Evolutionary conservation across 495 filamentous ascomycete species (phyloP), one percentile per base, ranked within the genome.

Genomic region (Achaetomiella virescens): DNA sequence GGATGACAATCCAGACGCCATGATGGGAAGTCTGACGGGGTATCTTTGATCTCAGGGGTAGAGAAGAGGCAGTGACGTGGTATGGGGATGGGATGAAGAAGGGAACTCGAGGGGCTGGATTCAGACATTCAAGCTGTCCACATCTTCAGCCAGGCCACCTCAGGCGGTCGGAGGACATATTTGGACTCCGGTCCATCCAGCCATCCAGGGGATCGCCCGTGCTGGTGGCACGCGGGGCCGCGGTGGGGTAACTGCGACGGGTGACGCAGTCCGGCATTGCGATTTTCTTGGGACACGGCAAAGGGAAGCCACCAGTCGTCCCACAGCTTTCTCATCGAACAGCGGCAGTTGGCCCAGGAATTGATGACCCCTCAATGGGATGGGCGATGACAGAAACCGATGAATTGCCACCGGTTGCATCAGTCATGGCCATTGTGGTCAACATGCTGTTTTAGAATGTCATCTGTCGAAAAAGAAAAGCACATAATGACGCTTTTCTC

Each of bases 1-100:
- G 42, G 59, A 40, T 21, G 62, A 55, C n/a, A 56, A 47, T 31
- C 59, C 61, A 41, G 64, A 54, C 49, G 58, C 58, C 64, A 69
- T 69, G 55, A 40, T 62, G 60, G 42, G 35, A 3, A 21, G 9
- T 29, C 17, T 45, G 27, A 9, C 25, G n/a, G n/a, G n/a, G n/a
- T 58, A 33, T 17, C 20, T 33, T n/a, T 47, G 27, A 31, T 25
- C 15, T 43, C 22, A 47, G 14, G 20, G 37, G 50, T 46, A 17
- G n/a, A n/a, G n/a, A n/a, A n/a, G n/a, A n/a, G n/a, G n/a, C n/a
- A n/a, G n/a, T n/a, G n/a, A n/a, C n/a, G n/a, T n/a, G n/a, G n/a
- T n/a, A n/a, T n/a, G n/a, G n/a, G n/a, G n/a, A n/a, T n/a, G n/a
- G n/a, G n/a, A n/a, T n/a, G n/a, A n/a, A n/a, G n/a, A n/a, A n/a